A percentile compares a stretch with the other conserved stretches of the same genome.
Evolutionary conservation across 176 grass and related monocot genomes (phyloP).

Genomic region (Hsuehochloa calcarea): DNA sequence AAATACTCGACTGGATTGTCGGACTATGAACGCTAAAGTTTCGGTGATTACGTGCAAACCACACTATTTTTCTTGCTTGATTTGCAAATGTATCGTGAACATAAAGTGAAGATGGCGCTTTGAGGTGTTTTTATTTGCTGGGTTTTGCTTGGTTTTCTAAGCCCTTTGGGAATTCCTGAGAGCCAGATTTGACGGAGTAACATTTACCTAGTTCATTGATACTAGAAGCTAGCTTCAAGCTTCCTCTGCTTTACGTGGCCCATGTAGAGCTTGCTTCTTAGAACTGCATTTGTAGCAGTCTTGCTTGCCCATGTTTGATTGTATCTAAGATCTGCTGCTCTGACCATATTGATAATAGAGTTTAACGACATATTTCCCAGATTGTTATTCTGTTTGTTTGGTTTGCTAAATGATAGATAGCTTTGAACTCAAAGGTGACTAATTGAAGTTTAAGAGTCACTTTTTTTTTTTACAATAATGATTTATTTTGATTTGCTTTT

Average conservation of each 20-base stretch:
- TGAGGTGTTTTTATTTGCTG: not conserved
- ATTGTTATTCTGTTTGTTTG: not conserved
- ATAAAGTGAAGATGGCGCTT: not conserved
- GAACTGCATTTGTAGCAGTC: not conserved
- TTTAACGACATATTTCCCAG: not conserved
- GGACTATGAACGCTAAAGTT: not conserved
- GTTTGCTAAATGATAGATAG: not conserved
- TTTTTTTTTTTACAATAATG: constrained; percentile 1
- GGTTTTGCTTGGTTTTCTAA: not conserved
- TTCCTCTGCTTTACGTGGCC: not conserved
- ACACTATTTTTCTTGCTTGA: not conserved
- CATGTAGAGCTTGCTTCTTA: not conserved
- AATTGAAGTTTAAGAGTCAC: not conserved
- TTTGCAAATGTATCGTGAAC: not conserved
- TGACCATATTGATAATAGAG: not conserved
- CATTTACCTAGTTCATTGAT: not conserved
- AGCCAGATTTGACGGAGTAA: not conserved
- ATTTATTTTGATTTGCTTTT: constrained; percentile 15
- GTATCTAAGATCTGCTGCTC: not conserved
- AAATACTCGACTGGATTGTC: not conserved
- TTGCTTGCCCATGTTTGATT: not conserved
- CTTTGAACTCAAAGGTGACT: not conserved
- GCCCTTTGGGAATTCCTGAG: not conserved
- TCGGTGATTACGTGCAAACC: not conserved
- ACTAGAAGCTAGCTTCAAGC: not conserved